phyloP scores from a whole-genome alignment of 257 asterid species.

The Plantago ovata region DNA sequence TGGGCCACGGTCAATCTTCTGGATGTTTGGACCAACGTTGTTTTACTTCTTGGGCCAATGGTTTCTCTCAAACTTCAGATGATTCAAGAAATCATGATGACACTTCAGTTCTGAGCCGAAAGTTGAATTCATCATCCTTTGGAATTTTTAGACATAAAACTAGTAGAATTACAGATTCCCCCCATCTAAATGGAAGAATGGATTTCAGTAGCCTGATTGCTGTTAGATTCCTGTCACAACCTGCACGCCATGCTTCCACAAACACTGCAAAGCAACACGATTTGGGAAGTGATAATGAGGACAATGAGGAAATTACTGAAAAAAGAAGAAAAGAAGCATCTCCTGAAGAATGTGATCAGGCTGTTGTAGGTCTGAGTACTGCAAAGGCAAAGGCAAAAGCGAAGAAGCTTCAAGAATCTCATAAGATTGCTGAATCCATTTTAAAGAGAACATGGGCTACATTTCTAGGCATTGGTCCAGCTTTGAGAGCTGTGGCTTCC shows the following conservation, averaged over 20 bases:
- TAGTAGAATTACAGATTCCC: too few relatives aligned
- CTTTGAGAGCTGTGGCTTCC: conserved; percentile 80
- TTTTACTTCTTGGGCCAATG: too few relatives aligned
- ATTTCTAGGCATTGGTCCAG: conserved; percentile 91
- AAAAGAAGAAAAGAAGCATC: conserved; percentile 88
- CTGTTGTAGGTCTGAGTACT: conserved; percentile 87
- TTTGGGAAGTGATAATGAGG: conserved; percentile 40
- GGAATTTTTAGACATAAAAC: too few relatives aligned
- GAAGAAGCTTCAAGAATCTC: conserved; percentile 76
- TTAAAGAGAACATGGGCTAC: conserved; percentile 69
- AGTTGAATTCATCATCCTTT: too few relatives aligned
- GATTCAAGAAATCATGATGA: too few relatives aligned
- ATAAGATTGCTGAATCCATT: conserved; percentile 45
- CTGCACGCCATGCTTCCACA: conserved; percentile 49
- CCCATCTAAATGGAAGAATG: conserved; percentile 24
- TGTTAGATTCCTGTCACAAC: too few relatives aligned
- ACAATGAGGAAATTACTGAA: conserved; percentile 43
- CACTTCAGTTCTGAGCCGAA: too few relatives aligned
- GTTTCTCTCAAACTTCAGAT: too few relatives aligned
- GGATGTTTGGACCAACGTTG: too few relatives aligned
- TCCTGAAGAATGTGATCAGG: conserved; percentile 97
- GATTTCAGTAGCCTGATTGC: conserved; percentile 36
- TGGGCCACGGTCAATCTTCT: conserved; percentile 26
- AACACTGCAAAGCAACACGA: conserved; percentile 65
- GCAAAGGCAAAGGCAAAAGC: conserved; percentile 91